Evolutionary conservation across 331 rosid species (phyloP), one percentile per base, ranked within the genome.

Genomic region (Quercus tomentella): DNA sequence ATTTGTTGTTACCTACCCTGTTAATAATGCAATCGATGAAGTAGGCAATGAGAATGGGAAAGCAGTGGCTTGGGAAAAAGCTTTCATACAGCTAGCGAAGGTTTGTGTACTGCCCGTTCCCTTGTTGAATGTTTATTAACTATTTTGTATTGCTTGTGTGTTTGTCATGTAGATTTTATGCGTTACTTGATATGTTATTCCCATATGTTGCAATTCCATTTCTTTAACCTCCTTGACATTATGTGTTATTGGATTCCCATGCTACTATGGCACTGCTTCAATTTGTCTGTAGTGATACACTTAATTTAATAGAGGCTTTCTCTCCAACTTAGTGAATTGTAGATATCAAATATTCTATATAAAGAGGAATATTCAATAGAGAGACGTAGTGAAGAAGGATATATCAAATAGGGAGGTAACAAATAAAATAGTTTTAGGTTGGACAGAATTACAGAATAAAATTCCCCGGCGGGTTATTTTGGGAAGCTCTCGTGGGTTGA

Each of bases 41-140:
- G 86, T 84, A 72, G 97, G 97, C 76, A 84, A 88, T 84, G 97
- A 82, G 84, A 94, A 94, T 80, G 96, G 90, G 76, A 87, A 86
- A 84, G 97, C 97, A 81, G 73, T 90, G 52, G 87, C 92, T 51
- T 94, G 98, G 98, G 98, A 94, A 80, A 88, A 87, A 83, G 97
- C 92, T 87, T 94, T 94, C 83, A 84, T 94, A 66, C 85, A 86
- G 82, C 77, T 94, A 79, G 97, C 88, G 7, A 90, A 94, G 98
- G 98, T 94, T 82, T 87, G 83, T 67, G 75, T 61, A 45, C 65
- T 84, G 71, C 70, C 43, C 56, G 60, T 72, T 18, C 55, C 74
- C 56, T 54, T 67, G 63, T 86, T 72, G 31, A 49, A 83, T 81
- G 81, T 51, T 45, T 80, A 62, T 43, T 76, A 71, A 26, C 69